phyloP scores from a whole-genome alignment of 176 grass and related monocot genomes.

The Leersia perrieri region DNA sequence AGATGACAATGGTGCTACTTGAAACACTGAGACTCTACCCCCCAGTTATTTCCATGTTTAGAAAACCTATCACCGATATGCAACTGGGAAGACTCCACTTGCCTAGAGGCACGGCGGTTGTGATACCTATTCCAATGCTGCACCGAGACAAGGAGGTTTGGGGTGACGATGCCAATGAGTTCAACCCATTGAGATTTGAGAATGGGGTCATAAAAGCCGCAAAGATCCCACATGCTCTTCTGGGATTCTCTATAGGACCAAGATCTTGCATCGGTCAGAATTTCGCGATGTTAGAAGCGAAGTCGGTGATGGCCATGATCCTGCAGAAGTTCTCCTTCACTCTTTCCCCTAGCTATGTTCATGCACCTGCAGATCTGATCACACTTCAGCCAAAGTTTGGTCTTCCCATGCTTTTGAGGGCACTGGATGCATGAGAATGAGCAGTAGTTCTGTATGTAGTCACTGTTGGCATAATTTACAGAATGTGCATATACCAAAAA shows the following conservation, averaged over 20 bases:
- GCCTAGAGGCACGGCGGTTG: neutral
- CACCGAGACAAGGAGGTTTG: constrained; percentile 35
- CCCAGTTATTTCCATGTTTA: neutral
- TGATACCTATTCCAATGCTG: constrained; percentile 27
- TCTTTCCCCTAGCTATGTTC: constrained; percentile 29
- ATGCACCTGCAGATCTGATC: constrained; percentile 15
- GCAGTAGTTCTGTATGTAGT: neutral
- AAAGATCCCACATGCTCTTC: constrained; percentile 17
- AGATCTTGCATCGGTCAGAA: constrained; percentile 36
- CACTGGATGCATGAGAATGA: neutral
- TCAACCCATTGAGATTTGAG: constrained; percentile 21
- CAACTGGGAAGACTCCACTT: constrained; percentile 26
- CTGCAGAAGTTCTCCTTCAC: constrained; percentile 29
- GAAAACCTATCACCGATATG: constrained; percentile 20
- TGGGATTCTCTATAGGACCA: constrained; percentile 31
- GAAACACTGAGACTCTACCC: constrained; percentile 32
- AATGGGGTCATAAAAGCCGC: constrained; percentile 26
- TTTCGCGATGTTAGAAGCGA: constrained; percentile 31
- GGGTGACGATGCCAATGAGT: constrained; percentile 25
- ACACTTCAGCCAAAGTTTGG: constrained; percentile 35
- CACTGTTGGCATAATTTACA: neutral
- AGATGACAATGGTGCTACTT: constrained; percentile 41
- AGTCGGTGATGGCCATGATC: constrained; percentile 30
- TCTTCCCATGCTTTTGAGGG: constrained; percentile 27
- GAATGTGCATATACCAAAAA: neutral